These are phyloP conservation scores for Vaccinium myrtillus DNA, from an alignment of 148 eudicot species.

Conservation along the genomic window DNA sequence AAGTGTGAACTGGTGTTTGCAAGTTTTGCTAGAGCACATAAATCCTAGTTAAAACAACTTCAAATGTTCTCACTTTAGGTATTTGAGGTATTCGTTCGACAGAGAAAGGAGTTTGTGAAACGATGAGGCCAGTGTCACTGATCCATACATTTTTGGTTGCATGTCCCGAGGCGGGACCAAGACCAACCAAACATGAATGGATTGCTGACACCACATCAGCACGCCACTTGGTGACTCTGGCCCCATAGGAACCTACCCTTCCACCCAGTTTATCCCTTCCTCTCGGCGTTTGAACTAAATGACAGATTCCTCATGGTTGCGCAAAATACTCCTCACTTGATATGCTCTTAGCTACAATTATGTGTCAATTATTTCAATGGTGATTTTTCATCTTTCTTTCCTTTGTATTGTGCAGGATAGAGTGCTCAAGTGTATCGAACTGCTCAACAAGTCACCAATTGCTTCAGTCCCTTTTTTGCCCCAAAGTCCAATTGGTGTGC, in stretches of 20 bases:
- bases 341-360: neutral
- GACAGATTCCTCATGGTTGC: neutral
- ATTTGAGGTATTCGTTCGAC: neutral
- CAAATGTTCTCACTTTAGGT: neutral
- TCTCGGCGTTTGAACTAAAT: too few relatives aligned
- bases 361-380: neutral
- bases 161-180: neutral
- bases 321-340: neutral
- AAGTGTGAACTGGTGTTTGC: neutral
- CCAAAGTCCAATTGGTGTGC: conserved; percentile 80
- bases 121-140: neutral
- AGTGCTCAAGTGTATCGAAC: conserved; percentile 58
- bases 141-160: neutral
- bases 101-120: neutral
- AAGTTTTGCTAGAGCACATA: neutral
- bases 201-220: neutral
- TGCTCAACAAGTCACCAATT: conserved; percentile 44
- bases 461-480: conserved; percentile 37
- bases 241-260: too few relatives aligned
- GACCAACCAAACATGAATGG: neutral
- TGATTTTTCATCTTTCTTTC: neutral
- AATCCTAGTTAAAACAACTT: neutral
- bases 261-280: too few relatives aligned
- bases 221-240: neutral
- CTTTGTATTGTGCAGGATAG: conserved; percentile 51